Base-by-base conservation (phyloP, 2,329 filamentous ascomycete genomes). In the Cryoendolithus antarcticus region DNA sequence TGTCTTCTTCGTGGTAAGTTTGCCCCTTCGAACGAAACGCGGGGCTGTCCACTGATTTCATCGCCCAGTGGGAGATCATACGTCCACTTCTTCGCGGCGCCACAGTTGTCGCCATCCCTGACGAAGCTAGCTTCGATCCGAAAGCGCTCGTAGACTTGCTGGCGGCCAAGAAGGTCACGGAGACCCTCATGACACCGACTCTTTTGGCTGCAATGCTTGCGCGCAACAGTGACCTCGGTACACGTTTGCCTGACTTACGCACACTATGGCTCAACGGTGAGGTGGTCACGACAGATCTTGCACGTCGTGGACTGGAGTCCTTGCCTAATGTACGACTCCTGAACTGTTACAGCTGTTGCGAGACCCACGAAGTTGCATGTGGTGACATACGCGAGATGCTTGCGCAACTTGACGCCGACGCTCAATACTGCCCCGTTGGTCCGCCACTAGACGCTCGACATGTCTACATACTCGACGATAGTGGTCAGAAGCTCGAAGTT, bases 121-220 rank as follows among this genome's bases (percentile, higher is more conserved):
- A 89, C 49, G 75, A 82, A 49, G 72, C 71, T 28, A 86, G 82
- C 61, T 88, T 86, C 51, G 83, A 89, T 47, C 82, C 83, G 0
- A 72, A 75, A 28, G 74, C 78, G 34, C 72, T 89, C 19, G 80
- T 86, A 19, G 78, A 84, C 44, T 62, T 86, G 15, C 72, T 89
- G 8, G 64, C 74, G 0, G 62, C 70, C 10, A 77, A 77, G 54
- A 66, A 68, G 40, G 74, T 86, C 50, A 86, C 82, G 9, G 83
- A 89, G 55, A 88, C 83, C 10, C 70, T 89, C 38, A 88, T 88
- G 80, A 88, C 83, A 0, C 83, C 83, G 0, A 88, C 83, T 0
- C 70, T 89, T 9, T 67, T 89, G 34, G 77, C 82, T 19, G 81
- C 82, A 2, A 76, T 86, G 2, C 70, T 89, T 11, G 71, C 80